phyloP scores from a whole-genome alignment of 2,329 filamentous ascomycete genomes.

The Trematosphaeria pertusa region DNA sequence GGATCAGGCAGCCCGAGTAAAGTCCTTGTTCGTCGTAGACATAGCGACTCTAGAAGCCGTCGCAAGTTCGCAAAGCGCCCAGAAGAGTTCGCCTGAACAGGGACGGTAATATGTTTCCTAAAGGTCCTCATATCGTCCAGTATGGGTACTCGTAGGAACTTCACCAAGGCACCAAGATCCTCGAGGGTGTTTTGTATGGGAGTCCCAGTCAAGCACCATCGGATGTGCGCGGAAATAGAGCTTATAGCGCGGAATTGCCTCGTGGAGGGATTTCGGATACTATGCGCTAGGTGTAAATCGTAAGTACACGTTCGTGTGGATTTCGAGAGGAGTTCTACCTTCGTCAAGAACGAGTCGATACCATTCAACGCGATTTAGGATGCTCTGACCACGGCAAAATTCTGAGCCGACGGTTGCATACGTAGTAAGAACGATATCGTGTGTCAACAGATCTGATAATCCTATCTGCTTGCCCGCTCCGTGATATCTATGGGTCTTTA shows the following conservation, averaged over 20 bases:
- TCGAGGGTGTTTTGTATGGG: slow-evolving; percentile 19
- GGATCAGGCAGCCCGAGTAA: slow-evolving; percentile 1
- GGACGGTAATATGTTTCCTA: background rate
- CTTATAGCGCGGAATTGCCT: slow-evolving; percentile 50
- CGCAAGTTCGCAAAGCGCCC: background rate
- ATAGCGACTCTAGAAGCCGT: background rate
- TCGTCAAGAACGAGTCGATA: slow-evolving; percentile 59
- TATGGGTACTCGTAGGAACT: slow-evolving; percentile 9
- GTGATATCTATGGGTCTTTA: slow-evolving; percentile 7
- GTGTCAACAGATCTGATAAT: background rate
- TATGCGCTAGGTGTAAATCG: slow-evolving; percentile 50
- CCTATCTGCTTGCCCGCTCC: slow-evolving; percentile 1
- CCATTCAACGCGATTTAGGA: slow-evolving; percentile 51
- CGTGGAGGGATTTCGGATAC: slow-evolving; percentile 55
- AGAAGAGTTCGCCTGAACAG: background rate
- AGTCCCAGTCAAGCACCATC: slow-evolving; percentile 62
- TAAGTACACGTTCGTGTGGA: background rate
- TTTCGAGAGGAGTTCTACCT: slow-evolving; percentile 36
- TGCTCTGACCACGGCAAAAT: slow-evolving; percentile 2
- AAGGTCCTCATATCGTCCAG: slow-evolving; percentile 5
- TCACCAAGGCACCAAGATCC: slow-evolving; percentile 12
- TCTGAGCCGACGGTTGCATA: slow-evolving; percentile 56
- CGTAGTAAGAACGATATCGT: slow-evolving; percentile 43
- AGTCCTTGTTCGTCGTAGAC: slow-evolving; percentile 8
- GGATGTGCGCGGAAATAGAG: slow-evolving; percentile 48